Conservation (phyloP, 768 basidiomycete genomes). For the Filobasidium wieringae region DNA sequence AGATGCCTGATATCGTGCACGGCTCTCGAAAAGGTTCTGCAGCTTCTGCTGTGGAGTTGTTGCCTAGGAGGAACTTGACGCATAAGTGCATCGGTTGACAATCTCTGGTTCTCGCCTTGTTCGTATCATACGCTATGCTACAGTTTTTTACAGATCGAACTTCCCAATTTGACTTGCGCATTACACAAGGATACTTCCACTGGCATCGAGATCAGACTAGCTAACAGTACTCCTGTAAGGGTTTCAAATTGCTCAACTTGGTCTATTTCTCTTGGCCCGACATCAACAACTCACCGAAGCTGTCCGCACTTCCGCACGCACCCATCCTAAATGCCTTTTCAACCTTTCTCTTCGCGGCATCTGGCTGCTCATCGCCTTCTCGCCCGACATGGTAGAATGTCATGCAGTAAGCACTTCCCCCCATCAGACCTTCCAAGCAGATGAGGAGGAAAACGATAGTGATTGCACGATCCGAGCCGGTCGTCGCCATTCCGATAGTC, state of each 20-base stretch:
- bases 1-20: too few species aligned
- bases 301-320: conserved; percentile 32
- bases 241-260: neutral
- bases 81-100: too few species aligned
- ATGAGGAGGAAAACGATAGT: conserved; percentile 62
- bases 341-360: conserved; percentile 42
- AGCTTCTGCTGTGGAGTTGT: too few species aligned
- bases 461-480: conserved; percentile 44
- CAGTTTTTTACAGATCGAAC: conserved; percentile 29
- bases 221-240: conserved; percentile 31
- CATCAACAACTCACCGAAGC: conserved; percentile 20
- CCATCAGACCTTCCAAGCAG: conserved; percentile 79
- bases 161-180: conserved; percentile 27
- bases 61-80: too few species aligned
- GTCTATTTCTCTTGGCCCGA: neutral
- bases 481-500: conserved; percentile 22
- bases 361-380: conserved; percentile 48
- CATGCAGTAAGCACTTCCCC: conserved; percentile 64
- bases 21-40: too few species aligned
- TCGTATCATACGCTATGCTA: neutral
- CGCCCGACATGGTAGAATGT: conserved; percentile 29
- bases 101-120: too few species aligned
- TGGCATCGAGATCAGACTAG: conserved; percentile 35
- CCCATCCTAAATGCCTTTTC: conserved; percentile 30
- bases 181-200: conserved; percentile 30